Conservation (phyloP, 2,329 filamentous ascomycete genomes). For the Laburnicola sp. region DNA sequence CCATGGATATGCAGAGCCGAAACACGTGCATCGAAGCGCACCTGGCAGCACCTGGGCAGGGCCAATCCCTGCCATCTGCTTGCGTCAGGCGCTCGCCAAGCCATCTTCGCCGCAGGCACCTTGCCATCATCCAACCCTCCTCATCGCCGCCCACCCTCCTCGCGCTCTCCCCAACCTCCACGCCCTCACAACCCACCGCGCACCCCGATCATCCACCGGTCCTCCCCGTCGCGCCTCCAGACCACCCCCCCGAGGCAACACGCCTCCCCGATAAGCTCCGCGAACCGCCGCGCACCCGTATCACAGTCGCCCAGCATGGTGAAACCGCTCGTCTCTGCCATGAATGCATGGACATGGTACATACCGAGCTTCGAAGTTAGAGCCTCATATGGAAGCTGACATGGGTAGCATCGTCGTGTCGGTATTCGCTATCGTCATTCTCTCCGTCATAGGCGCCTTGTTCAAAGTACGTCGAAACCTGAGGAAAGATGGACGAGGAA, state of each 20-base stretch:
- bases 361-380: constrained; percentile 32
- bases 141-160: not conserved
- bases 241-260: not conserved
- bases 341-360: constrained; percentile 96
- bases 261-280: constrained; percentile 12
- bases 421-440: constrained; percentile 65
- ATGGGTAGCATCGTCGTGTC: constrained; percentile 68
- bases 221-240: not conserved
- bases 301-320: constrained; percentile 68
- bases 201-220: not conserved
- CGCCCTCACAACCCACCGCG: not conserved
- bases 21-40: not conserved
- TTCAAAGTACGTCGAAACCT: constrained; percentile 62
- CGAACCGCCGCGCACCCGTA: constrained; percentile 1
- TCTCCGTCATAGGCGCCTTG: constrained; percentile 68
- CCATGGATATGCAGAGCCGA: no score
- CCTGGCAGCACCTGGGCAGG: no score
- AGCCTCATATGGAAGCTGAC: constrained; percentile 18
- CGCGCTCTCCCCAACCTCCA: not conserved
- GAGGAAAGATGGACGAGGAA: not conserved
- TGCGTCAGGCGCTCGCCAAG: constrained; percentile 3
- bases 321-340: constrained; percentile 90
- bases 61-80: not conserved
- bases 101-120: constrained; percentile 4
- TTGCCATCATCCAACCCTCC: not conserved